phyloP scores from a whole-genome alignment of 345 rosid species.

The Eucalyptus albens region DNA sequence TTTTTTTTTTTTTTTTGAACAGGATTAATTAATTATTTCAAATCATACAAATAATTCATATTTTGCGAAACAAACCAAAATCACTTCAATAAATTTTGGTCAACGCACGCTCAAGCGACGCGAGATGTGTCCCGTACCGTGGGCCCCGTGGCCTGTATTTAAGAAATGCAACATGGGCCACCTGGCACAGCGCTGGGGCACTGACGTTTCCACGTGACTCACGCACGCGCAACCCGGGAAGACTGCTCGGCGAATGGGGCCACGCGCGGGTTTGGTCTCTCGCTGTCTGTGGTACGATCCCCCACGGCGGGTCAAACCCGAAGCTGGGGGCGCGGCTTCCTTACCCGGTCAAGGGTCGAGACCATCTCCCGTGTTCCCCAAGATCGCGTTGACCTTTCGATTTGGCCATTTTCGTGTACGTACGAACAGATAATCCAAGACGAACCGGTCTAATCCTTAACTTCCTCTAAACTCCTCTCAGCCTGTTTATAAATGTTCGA shows the following conservation, averaged over 20 bases:
- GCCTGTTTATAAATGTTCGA: not conserved
- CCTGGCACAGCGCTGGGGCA: not conserved
- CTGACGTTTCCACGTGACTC: not conserved
- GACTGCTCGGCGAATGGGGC: not conserved
- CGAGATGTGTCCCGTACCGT: not conserved
- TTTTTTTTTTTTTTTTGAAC: too few species aligned
- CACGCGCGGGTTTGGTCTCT: not conserved
- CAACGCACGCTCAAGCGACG: not conserved
- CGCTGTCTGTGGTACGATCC: not conserved
- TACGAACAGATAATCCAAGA: not conserved
- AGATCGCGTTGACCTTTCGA: not conserved
- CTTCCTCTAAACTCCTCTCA: not conserved
- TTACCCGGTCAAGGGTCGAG: not conserved
- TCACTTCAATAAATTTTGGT: not conserved
- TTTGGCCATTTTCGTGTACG: not conserved
- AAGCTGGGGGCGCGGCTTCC: not conserved
- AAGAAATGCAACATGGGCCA: not conserved
- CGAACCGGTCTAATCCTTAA: not conserved
- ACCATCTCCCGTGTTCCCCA: not conserved
- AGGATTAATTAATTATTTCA: not conserved
- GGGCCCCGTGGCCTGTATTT: not conserved
- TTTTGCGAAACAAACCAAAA: rapidly evolving
- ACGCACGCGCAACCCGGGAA: not conserved
- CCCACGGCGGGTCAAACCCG: not conserved
- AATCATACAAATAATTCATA: not conserved